Percentiles rank a stretch among this genome's conserved stretches.
Conservation (phyloP, 202 grass and related monocot genomes). For the Schoenoplectus tabernaemontani region DNA sequence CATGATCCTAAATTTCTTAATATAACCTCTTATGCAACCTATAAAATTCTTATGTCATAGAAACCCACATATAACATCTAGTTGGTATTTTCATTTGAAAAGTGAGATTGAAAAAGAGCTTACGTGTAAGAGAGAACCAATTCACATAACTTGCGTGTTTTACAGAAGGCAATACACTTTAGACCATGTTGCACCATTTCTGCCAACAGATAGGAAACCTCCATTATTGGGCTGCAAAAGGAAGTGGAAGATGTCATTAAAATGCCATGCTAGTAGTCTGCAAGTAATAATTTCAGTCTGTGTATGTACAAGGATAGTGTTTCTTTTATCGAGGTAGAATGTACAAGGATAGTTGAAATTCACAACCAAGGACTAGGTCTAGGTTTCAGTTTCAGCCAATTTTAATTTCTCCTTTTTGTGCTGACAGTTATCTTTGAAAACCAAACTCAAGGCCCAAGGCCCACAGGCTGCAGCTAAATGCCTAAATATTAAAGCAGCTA, state of each 20-base stretch:
- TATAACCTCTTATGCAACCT: neutral
- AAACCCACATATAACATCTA: neutral
- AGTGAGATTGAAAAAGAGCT: slow-evolving; percentile 25
- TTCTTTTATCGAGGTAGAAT: neutral
- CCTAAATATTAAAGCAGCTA: neutral
- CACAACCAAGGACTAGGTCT: neutral
- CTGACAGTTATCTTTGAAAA: neutral
- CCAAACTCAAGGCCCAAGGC: neutral
- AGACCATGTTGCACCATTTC: slow-evolving; percentile 97
- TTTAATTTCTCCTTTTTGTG: neutral
- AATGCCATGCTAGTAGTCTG: neutral
- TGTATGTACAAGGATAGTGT: neutral
- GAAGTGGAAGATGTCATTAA: slow-evolving; percentile 15
- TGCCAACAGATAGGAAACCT: slow-evolving; percentile 74
- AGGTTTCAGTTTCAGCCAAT: neutral
- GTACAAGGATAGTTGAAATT: neutral
- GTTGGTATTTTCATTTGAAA: neutral
- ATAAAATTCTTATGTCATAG: neutral
- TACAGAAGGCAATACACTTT: slow-evolving; percentile 95
- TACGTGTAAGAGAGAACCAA: slow-evolving; percentile 92
- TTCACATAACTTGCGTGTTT: slow-evolving; percentile 81
- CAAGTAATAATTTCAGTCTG: slow-evolving; percentile 7
- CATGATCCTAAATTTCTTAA: slow-evolving; percentile 2
- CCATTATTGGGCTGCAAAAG: slow-evolving; percentile 66
- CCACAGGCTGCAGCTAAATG: neutral